phyloP scores from a whole-genome alignment of 139 green algal species.

The Chlamydomonas eustigma region DNA sequence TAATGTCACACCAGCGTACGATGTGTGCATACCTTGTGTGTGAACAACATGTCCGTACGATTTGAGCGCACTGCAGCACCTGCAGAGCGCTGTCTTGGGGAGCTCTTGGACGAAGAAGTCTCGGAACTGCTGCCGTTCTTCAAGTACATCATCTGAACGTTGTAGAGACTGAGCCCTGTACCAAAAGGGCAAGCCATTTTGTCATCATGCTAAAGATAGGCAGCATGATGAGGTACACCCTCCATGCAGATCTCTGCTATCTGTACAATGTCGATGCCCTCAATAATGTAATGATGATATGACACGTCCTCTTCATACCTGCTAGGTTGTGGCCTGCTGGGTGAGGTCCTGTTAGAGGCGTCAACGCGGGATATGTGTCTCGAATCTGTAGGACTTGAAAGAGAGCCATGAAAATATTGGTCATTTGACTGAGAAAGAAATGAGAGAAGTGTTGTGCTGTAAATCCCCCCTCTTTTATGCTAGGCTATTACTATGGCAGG shows the following conservation, averaged over 20 bases:
- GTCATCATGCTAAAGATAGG: no score
- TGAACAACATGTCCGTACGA: slow-evolving; percentile 81
- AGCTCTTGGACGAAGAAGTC: neutral
- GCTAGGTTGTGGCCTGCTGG: slow-evolving; percentile 40
- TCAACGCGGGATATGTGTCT: slow-evolving; percentile 76
- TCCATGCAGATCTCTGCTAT: no score
- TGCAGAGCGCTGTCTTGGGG: slow-evolving; percentile 27
- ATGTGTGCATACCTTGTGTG: slow-evolving; percentile 52
- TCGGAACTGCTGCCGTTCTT: neutral
- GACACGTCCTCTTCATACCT: slow-evolving; percentile 34
- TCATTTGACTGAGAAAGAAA: no score
- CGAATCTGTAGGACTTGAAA: neutral
- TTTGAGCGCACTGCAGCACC: slow-evolving; percentile 23
- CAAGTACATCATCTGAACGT: slow-evolving; percentile 15
- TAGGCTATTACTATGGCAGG: no score
- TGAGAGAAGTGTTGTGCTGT: no score
- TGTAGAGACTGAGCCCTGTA: slow-evolving; percentile 17
- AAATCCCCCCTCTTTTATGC: no score
- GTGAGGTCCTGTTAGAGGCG: slow-evolving; percentile 70
- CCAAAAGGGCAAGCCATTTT: no score
- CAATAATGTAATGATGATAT: no score
- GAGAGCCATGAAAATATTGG: no score
- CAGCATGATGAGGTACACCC: no score
- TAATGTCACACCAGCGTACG: no score
- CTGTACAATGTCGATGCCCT: no score